phyloP scores from a whole-genome alignment of 1,139 yeast genomes.

The Zygotorulaspora mrakii region DNA sequence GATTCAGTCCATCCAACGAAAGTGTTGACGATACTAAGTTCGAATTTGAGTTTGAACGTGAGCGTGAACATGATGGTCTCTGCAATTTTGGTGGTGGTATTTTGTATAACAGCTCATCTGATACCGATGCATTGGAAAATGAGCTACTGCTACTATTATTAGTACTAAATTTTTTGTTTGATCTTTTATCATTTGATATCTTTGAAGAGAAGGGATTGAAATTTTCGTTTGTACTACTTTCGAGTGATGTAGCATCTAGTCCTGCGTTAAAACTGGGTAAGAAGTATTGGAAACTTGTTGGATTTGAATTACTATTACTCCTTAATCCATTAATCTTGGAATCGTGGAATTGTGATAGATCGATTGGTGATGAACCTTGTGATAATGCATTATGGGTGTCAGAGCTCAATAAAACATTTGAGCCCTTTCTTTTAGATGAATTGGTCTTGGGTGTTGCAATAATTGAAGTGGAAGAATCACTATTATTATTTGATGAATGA shows the following conservation, averaged over 20 bases:
- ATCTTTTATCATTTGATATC: conserved; percentile 8
- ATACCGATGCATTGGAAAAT: conserved; percentile 11
- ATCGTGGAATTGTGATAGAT: conserved; percentile 2
- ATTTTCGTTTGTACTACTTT: conserved; percentile 6
- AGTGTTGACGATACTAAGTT: conserved; percentile 9
- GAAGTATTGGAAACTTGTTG: conserved; percentile 14
- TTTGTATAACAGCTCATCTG: conserved; percentile 19
- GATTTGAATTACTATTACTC: conserved; percentile 19
- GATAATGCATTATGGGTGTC: conserved; percentile 7
- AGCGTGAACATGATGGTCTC: conserved; percentile 11
- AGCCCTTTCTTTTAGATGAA: conserved; percentile 21
- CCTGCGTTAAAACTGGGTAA: conserved; percentile 15
- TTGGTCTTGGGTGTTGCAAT: conserved; percentile 15
- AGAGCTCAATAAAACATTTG: conserved; percentile 14
- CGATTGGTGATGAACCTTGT: conserved; percentile 12
- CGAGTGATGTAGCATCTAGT: conserved; percentile 12
- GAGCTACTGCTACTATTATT: conserved; percentile 17
- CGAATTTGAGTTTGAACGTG: conserved; percentile 13
- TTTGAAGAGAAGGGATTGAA: conserved; percentile 8
- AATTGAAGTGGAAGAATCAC: conserved; percentile 9
- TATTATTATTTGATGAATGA: conserved; percentile 6
- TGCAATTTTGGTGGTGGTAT: conserved; percentile 15
- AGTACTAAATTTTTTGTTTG: conserved; percentile 19
- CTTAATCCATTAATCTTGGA: conserved; percentile 8
- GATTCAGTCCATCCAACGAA: conserved; percentile 9